Evolutionary conservation across 495 filamentous ascomycete genomes (phyloP).

Genomic region (Aspergillus bertholletiae): DNA sequence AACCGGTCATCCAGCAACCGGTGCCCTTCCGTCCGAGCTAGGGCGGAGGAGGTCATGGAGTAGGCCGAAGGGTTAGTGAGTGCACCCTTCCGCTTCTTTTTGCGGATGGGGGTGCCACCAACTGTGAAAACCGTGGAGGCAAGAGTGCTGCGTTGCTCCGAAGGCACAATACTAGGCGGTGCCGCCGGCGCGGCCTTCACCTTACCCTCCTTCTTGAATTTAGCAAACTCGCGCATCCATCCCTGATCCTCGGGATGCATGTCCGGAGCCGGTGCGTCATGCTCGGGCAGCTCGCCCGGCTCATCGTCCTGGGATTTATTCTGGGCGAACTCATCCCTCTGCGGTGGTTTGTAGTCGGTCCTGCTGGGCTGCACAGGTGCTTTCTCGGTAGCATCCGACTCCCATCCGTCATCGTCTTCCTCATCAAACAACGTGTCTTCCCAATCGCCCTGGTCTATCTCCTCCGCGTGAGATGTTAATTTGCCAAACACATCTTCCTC

Average conservation of each 20-base stretch:
- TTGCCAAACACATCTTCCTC: slow-evolving; percentile 76
- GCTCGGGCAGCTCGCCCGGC: slow-evolving; percentile 44
- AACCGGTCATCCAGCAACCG: slow-evolving; percentile 85
- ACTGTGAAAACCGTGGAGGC: slow-evolving; percentile 73
- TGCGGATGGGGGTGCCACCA: slow-evolving; percentile 66
- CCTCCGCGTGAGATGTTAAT: slow-evolving; percentile 67
- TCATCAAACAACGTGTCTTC: slow-evolving; percentile 57
- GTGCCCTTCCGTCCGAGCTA: slow-evolving; percentile 85
- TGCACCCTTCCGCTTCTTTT: slow-evolving; percentile 89
- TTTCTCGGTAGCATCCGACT: slow-evolving; percentile 90
- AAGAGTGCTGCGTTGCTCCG: slow-evolving; percentile 48
- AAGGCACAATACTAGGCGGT: slow-evolving; percentile 43
- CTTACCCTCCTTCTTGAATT: slow-evolving; percentile 76
- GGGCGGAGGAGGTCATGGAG: slow-evolving; percentile 93
- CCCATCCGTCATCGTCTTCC: slow-evolving; percentile 78
- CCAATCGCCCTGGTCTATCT: slow-evolving; percentile 68
- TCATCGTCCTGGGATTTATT: slow-evolving; percentile 13
- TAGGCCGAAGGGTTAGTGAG: slow-evolving; percentile 84
- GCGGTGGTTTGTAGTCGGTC: slow-evolving; percentile 18
- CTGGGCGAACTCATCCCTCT: slow-evolving; percentile 6
- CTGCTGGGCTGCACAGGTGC: slow-evolving; percentile 44
- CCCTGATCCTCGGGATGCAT: slow-evolving; percentile 54
- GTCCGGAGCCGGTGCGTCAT: slow-evolving; percentile 36
- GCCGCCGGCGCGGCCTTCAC: slow-evolving; percentile 35
- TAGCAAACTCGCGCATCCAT: slow-evolving; percentile 87